Percentiles rank a stretch among this genome's conserved stretches.
Conservation (phyloP, 108 stramenopile genomes). For the Nitzschia inconspicua region DNA sequence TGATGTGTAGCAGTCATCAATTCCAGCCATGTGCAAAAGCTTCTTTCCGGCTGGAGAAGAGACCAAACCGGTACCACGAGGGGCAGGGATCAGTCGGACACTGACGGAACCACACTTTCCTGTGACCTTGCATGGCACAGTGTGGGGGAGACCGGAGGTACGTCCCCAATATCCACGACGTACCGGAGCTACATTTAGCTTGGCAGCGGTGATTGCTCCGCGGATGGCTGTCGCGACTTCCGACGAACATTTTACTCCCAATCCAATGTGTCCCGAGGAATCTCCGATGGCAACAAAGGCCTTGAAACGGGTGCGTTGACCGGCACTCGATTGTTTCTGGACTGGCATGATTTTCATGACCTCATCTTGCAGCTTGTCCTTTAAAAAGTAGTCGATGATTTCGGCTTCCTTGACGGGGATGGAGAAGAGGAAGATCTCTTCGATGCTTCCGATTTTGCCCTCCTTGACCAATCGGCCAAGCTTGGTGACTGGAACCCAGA, state of each 20-base stretch:
- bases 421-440: constrained; percentile 99
- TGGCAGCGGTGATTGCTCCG: constrained; percentile 98
- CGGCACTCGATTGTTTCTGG: constrained; percentile 99
- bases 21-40: constrained; percentile 98
- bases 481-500: constrained; percentile 99
- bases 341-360: constrained; percentile 99
- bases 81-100: constrained; percentile 99
- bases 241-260: constrained; percentile 98
- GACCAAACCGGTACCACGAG: constrained; percentile 99
- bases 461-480: constrained; percentile 99
- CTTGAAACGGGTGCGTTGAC: constrained; percentile 99
- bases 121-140: constrained; percentile 99
- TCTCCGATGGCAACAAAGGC: constrained; percentile 99
- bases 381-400: constrained; percentile 97
- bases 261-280: constrained; percentile 96
- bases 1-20: constrained; percentile 94
- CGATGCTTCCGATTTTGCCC: constrained; percentile 96
- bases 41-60: constrained; percentile 99
- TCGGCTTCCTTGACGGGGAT: constrained; percentile 99
- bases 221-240: constrained; percentile 99
- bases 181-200: constrained; percentile 97
- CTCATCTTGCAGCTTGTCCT: constrained; percentile 98
- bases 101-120: constrained; percentile 99
- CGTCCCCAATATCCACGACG: constrained; percentile 99
- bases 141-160: constrained; percentile 94